A percentile compares a stretch with the other conserved stretches of the same genome.
These are phyloP conservation scores for Acmispon strigosus DNA, from an alignment of 306 rosid genomes.

Conservation along the genomic window DNA sequence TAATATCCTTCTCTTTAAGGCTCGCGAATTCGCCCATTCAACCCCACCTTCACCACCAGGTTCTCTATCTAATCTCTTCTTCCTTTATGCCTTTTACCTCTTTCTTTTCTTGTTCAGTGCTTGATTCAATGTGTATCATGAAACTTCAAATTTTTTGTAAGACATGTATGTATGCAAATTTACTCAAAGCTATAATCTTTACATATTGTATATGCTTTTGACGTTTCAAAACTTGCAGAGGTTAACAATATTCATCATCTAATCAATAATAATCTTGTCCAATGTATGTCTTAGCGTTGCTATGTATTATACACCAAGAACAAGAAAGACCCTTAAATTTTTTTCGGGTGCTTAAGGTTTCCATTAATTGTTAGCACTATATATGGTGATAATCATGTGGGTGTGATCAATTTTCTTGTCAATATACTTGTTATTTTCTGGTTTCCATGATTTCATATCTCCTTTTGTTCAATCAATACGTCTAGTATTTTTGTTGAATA, in stretches of 20 bases:
- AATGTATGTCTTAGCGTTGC: not conserved
- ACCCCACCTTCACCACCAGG: slow-evolving; percentile 26
- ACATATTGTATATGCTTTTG: slow-evolving; percentile 30
- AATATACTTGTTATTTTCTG: slow-evolving; percentile 18
- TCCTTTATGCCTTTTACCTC: not conserved
- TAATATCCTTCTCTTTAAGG: not conserved
- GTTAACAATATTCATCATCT: slow-evolving; percentile 31
- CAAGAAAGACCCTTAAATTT: slow-evolving; percentile 18
- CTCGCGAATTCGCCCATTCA: slow-evolving; percentile 29
- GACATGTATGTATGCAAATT: slow-evolving; percentile 25
- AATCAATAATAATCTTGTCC: not conserved
- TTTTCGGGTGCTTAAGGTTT: slow-evolving; percentile 17
- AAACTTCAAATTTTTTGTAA: not conserved
- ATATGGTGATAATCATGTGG: slow-evolving; percentile 6
- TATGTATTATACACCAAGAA: not conserved
- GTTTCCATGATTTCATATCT: not conserved
- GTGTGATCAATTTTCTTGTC: slow-evolving; percentile 14
- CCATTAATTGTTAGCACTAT: slow-evolving; percentile 16
- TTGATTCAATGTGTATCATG: slow-evolving; percentile 21
- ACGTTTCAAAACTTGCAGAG: slow-evolving; percentile 37
- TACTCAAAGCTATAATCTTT: not conserved
- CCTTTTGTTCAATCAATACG: not conserved
- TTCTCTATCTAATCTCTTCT: slow-evolving; percentile 13
- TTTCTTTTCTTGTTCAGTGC: not conserved
- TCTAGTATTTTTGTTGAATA: not conserved